A percentile compares a stretch with the other conserved stretches of the same genome.
Evolutionary conservation across 805 yeast genomes (phyloP).

Genomic region (Jamesozyma lodderae): DNA sequence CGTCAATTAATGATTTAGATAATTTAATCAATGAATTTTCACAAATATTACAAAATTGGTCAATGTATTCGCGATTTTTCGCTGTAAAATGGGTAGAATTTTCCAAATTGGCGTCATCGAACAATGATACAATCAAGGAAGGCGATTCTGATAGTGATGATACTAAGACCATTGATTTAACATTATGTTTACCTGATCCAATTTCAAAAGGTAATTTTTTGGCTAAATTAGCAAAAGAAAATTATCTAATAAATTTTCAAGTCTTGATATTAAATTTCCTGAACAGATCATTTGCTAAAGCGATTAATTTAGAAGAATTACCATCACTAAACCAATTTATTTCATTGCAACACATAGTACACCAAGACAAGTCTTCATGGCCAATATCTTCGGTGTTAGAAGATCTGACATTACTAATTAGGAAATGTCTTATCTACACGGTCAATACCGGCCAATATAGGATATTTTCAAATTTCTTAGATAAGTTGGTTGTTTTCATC

Average conservation of each 20-base stretch:
- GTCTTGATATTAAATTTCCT: slow-evolving; percentile 55
- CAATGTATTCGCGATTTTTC: slow-evolving; percentile 64
- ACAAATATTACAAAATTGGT: slow-evolving; percentile 77
- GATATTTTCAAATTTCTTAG: slow-evolving; percentile 23
- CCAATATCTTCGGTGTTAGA: slow-evolving; percentile 82
- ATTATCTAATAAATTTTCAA: slow-evolving; percentile 54
- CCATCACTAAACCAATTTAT: slow-evolving; percentile 44
- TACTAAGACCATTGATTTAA: background rate
- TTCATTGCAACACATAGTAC: slow-evolving; percentile 9
- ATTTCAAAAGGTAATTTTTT: slow-evolving; percentile 21
- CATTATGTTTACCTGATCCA: slow-evolving; percentile 19
- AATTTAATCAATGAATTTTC: slow-evolving; percentile 56
- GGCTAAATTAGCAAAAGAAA: slow-evolving; percentile 28
- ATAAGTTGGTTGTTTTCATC: slow-evolving; percentile 20
- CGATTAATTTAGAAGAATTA: slow-evolving; percentile 68
- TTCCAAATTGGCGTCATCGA: slow-evolving; percentile 2
- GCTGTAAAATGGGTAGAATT: slow-evolving; percentile 57
- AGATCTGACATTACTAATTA: slow-evolving; percentile 67
- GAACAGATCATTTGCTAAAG: slow-evolving; percentile 70
- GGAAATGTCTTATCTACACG: slow-evolving; percentile 54
- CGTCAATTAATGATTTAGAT: slow-evolving; percentile 2
- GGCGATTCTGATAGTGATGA: background rate
- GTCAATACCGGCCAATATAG: slow-evolving; percentile 59
- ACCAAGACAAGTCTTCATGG: slow-evolving; percentile 27
- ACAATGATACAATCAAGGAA: background rate